Evolutionary conservation across 495 filamentous ascomycete genomes (phyloP), one percentile per base, ranked within the genome.

Genomic region (Hypoxylon crocopeplum): DNA sequence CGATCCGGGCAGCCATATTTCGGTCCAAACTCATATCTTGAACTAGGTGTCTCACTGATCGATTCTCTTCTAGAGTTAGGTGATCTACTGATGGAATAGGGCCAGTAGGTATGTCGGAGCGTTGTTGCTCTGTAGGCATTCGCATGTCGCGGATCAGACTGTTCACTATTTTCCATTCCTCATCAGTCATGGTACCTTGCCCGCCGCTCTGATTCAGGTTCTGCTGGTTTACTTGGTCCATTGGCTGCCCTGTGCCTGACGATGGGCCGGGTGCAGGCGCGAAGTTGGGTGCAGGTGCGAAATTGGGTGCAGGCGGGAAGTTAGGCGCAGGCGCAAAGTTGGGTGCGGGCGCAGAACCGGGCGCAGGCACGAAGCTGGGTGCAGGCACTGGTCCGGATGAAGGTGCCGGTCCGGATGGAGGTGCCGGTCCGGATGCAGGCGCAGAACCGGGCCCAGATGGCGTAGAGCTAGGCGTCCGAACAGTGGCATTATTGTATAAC

Each of bases 401-500:
- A n/a, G n/a, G n/a, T n/a, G n/a, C n/a, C n/a, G n/a, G n/a, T n/a
- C n/a, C n/a, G n/a, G n/a, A n/a, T n/a, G n/a, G n/a, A n/a, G n/a
- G n/a, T n/a, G n/a, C n/a, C n/a, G n/a, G 7, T 10, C 13, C 11
- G 30, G 7, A 17, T n/a, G 13, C n/a, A 10, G 52, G 38, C 5
- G 16, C 30, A n/a, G 36, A 7, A 30, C 29, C 13, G 36, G 13
- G 25, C 32, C 20, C 15, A 7, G 21, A 10, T 7, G 39, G 21
- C 24, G 3, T 27, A 8, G 4, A 8, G n/a, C 7, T 30, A 12
- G 70, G 72, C 12, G 72, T 71, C 16, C 47, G 48, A 12, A 80
- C 16, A 1, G 36, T 42, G 15, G 73, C 69, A 6, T 65, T 52
- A 1, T 48, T 19, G 40, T 69, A 81, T 2, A 81, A 34, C 17